Evolutionary conservation across 371 early-diverging fungal species (phyloP).

Genomic region (Mortierella sp.): DNA sequence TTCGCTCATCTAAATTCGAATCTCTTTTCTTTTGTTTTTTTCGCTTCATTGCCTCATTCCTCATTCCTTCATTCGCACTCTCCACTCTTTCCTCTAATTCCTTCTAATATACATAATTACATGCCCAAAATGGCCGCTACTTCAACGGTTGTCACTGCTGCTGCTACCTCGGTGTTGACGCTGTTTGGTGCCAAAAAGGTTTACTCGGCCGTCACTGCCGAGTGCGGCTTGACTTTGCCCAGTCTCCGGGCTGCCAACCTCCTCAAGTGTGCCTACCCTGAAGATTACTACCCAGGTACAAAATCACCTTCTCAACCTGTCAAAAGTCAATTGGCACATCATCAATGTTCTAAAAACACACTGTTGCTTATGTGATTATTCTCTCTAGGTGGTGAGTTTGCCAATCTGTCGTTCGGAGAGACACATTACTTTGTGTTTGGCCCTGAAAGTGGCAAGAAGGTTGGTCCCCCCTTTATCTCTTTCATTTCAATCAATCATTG

Average conservation of each 20-base stretch:
- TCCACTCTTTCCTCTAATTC: background rate
- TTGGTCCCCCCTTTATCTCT: background rate
- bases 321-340: background rate
- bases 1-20: background rate
- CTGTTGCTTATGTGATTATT: background rate
- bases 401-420: conserved; percentile 37
- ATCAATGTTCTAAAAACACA: background rate
- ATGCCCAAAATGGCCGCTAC: conserved; percentile 17
- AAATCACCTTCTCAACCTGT: background rate
- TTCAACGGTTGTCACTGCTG: background rate
- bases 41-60: background rate
- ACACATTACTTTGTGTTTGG: conserved; percentile 53
- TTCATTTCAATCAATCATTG: background rate
- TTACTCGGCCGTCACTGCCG: conserved; percentile 20
- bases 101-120: background rate
- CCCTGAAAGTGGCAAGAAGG: conserved; percentile 51
- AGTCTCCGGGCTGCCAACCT: conserved; percentile 57
- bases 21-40: background rate
- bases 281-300: conserved; percentile 52
- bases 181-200: conserved; percentile 19
- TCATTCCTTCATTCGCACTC: background rate
- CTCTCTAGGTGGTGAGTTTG: conserved; percentile 39
- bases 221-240: conserved; percentile 24
- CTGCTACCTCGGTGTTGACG: conserved; percentile 24
- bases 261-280: conserved; percentile 58